These are phyloP conservation scores for Candida caryicola DNA, from an alignment of 805 yeast species.

Conservation along the genomic window DNA sequence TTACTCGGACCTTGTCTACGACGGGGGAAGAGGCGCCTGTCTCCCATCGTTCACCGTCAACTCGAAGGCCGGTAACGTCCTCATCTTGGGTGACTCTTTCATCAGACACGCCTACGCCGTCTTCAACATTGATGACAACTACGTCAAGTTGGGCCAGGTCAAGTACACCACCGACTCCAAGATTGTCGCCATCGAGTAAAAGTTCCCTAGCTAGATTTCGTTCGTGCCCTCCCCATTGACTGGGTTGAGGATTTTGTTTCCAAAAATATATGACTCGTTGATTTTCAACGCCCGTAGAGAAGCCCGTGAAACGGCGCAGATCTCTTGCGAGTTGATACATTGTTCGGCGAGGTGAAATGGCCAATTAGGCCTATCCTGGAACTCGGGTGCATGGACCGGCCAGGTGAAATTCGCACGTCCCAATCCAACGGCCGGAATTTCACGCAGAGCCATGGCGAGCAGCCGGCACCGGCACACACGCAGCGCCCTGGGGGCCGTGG, in stretches of 20 bases:
- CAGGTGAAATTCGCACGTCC: too few species aligned
- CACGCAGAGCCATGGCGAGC: too few species aligned
- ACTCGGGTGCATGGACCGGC: too few species aligned
- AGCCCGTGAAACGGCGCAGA: too few species aligned
- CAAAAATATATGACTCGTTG: too few species aligned
- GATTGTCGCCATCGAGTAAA: conserved; percentile 3
- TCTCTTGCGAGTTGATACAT: too few species aligned
- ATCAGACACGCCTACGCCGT: conserved; percentile 52
- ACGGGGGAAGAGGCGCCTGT: background rate
- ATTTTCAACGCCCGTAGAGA: too few species aligned
- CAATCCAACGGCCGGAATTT: too few species aligned
- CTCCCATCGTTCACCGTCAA: background rate
- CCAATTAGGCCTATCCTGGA: too few species aligned
- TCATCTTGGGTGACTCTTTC: conserved; percentile 51
- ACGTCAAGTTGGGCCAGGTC: conserved; percentile 48
- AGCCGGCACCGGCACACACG: too few species aligned
- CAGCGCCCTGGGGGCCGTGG: too few species aligned
- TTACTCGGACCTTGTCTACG: conserved; percentile 4
- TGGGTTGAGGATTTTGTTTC: background rate
- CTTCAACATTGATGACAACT: conserved; percentile 48
- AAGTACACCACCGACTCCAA: conserved; percentile 20
- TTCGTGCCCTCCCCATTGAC: background rate
- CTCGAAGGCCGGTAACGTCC: background rate
- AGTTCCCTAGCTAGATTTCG: background rate
- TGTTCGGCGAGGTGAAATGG: too few species aligned